Evolutionary conservation across 2,329 filamentous ascomycete genomes (phyloP), one percentile per base, ranked within the genome.

Genomic region (Xylaria sp.): DNA sequence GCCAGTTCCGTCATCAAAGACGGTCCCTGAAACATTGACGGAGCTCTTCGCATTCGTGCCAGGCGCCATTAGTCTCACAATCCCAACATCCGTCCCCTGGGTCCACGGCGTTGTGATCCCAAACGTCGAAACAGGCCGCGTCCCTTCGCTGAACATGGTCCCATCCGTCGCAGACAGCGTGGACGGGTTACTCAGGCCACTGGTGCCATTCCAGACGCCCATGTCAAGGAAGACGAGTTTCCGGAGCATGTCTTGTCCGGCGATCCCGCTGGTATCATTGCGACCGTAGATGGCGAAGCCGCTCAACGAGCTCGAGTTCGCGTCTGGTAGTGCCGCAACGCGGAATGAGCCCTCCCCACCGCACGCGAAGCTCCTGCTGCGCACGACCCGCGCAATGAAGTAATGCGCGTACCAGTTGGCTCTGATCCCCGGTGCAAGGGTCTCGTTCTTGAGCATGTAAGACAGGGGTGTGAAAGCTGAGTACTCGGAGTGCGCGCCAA

Each of bases 181-280:
- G 0, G 71, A 71, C 46, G 72, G 70, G 62, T 74, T 74, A 54
- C 63, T 57, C 30, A 74, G 69, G 0, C 72, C 72, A 57, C 65
- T 58, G 11, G 72, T 74, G 55, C 72, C 72, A 59, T 74, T 74
- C 71, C 71, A 74, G 3, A 74, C 68, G 55, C 72, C 72, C 71
- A 73, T 70, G 54, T 74, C 72, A 23, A 74, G 65, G 59, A 74
- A 67, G 4, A 74, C 72, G 10, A 74, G 66, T 58, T 74, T 74
- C 55, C 59, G 59, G 16, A 73, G 66, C 10, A 9, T 48, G 23
- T 48, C 18, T 4, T 46, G 23, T 30, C 23, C 23, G 4, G 23
- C 8, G 8, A 13, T 42, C 7, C 37, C 37, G 37, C 11, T 9
- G 37, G 37, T 46, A 1, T 18, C 44, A 34, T 13, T 53, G 9